Base-by-base conservation (phyloP, 2,329 filamentous ascomycete genomes). In the Zarea fungicola region DNA sequence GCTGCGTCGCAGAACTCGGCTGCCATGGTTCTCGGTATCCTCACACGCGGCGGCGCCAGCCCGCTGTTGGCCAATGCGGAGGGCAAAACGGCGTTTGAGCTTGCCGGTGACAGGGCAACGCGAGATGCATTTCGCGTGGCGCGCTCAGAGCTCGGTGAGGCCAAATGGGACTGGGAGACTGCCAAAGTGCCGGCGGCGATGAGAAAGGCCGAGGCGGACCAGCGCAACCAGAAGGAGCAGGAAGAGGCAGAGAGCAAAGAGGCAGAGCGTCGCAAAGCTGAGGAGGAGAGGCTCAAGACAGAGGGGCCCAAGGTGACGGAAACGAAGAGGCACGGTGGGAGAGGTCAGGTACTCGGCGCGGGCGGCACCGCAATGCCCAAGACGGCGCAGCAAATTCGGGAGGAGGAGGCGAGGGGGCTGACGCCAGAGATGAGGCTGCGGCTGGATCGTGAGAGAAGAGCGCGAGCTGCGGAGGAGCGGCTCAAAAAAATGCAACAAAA, bases 91-190 rank as follows among this genome's bases (percentile, higher is more conserved):
- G 69, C 93, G 0, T 97, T 95, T 63, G 89, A 95, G 48, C 78
- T 99, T 1, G 83, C 89, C 1, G 89, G 92, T 35, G 90, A 97
- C 63, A 81, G 90, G 5, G 69, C 84, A 2, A 96, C 91, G 0
- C 82, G 92, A 2, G 91, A 97, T 62, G 88, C 91, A 0, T 99
- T 99, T 70, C 86, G 93, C 2, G 81, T 96, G 2, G 89, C 90
- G 4, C 85, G 93, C 6, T 78, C 81, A 26, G 87, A 95, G 60
- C 74, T 96, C 1, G 91, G 90, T 14, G 89, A 95, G 62, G 63
- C 65, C 0, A 77, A 73, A 16, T 95, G 85, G 81, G 71, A 88
- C 55, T 99, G 93, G 93, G 81, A 87, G 4, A 73, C 70, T 0
- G 84, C 89, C 2, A 79, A 79, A 22, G 81, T 99, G 0, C 89